These are phyloP conservation scores for Vigna mungo DNA, from an alignment of 306 rosid species.

Conservation along the genomic window DNA sequence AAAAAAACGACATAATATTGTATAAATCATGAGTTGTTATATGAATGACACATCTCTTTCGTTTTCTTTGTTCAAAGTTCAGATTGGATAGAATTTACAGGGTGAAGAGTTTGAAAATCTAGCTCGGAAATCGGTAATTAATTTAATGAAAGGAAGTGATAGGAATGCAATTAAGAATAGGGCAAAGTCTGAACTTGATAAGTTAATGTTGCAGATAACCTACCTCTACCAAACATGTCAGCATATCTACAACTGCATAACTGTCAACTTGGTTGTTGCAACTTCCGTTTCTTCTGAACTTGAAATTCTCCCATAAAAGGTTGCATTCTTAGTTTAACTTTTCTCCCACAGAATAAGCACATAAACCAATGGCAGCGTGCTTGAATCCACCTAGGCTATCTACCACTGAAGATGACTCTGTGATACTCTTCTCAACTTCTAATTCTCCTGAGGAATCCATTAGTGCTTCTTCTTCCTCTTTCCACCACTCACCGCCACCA, in stretches of 20 bases:
- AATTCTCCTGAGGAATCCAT: constrained; percentile 71
- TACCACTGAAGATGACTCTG: constrained; percentile 68
- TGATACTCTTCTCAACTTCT: constrained; percentile 63
- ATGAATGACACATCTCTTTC: not conserved
- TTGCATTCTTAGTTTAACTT: constrained; percentile 40
- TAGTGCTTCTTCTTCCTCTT: constrained; percentile 69
- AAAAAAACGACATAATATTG: too few relatives aligned
- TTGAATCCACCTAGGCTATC: constrained; percentile 48
- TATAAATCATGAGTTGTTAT: too few relatives aligned
- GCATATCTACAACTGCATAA: constrained; percentile 4
- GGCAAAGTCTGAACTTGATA: not conserved
- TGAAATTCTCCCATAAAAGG: constrained; percentile 31
- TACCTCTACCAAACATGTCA: constrained; percentile 53
- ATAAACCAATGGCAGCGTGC: constrained; percentile 53
- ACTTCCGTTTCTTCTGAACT: constrained; percentile 50
- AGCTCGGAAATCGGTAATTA: constrained; percentile 25
- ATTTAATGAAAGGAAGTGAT: not conserved
- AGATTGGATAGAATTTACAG: constrained; percentile 1
- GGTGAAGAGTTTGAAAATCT: constrained; percentile 28
- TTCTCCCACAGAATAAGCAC: constrained; percentile 33
- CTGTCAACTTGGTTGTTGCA: constrained; percentile 51
- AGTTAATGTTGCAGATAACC: constrained; percentile 52
- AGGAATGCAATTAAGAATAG: constrained; percentile 18
- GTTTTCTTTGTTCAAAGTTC: not conserved
- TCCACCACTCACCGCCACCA: constrained; percentile 55